phyloP scores from a whole-genome alignment of 2,329 filamentous ascomycete species.

The Sarocladium kiliense region DNA sequence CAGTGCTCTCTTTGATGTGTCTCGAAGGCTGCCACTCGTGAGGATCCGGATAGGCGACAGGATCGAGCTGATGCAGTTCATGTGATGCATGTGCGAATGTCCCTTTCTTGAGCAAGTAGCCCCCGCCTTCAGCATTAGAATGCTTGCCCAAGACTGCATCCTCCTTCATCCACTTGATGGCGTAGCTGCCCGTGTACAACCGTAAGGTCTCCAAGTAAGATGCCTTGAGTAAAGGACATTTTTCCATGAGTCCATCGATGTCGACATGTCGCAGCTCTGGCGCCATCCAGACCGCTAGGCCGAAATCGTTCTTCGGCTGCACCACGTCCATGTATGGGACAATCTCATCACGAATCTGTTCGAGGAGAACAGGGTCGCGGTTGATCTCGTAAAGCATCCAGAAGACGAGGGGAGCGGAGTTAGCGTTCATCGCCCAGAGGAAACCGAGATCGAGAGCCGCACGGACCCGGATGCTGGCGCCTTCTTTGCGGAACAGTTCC shows the following conservation, averaged over 20 bases:
- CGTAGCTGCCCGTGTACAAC: slow-evolving; percentile 30
- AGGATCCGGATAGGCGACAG: slow-evolving; percentile 25
- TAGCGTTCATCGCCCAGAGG: slow-evolving; percentile 33
- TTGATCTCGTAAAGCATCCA: slow-evolving; percentile 39
- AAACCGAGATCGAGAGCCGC: slow-evolving; percentile 29
- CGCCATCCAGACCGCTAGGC: slow-evolving; percentile 28
- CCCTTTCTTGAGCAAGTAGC: slow-evolving; percentile 27
- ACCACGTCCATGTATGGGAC: slow-evolving; percentile 24
- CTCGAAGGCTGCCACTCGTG: slow-evolving; percentile 29
- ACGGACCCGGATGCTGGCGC: slow-evolving; percentile 24
- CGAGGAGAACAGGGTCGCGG: slow-evolving; percentile 31
- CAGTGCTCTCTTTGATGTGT: slow-evolving; percentile 23
- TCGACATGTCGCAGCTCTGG: slow-evolving; percentile 28
- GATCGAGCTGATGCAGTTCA: slow-evolving; percentile 30
- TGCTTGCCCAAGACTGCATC: slow-evolving; percentile 26
- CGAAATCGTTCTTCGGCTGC: slow-evolving; percentile 30
- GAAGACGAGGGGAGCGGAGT: slow-evolving; percentile 29
- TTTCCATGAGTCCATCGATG: slow-evolving; percentile 27
- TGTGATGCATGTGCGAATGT: slow-evolving; percentile 28
- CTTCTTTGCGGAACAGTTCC: slow-evolving; percentile 23
- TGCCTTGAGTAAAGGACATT: slow-evolving; percentile 33
- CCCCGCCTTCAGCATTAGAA: slow-evolving; percentile 14
- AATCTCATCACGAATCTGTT: slow-evolving; percentile 33
- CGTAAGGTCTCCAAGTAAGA: slow-evolving; percentile 35
- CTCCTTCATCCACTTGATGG: slow-evolving; percentile 23